Conservation (phyloP, 768 basidiomycete genomes). For the Termitomyces titanicus region DNA sequence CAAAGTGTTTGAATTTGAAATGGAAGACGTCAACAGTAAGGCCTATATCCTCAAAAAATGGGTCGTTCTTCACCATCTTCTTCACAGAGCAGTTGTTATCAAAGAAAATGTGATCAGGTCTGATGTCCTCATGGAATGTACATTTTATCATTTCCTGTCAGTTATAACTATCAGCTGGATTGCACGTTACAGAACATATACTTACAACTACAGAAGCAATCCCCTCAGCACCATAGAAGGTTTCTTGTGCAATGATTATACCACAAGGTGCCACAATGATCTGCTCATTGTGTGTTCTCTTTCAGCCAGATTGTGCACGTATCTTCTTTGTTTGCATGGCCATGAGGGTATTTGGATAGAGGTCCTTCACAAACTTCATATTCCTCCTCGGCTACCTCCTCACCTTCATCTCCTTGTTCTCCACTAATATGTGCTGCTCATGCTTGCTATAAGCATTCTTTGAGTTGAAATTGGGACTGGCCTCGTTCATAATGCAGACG, state of each 20-base stretch:
- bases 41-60: slow-evolving; percentile 14
- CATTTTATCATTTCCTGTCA: not conserved
- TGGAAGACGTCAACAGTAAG: slow-evolving; percentile 35
- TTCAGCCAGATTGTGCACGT: slow-evolving; percentile 22
- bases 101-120: slow-evolving; percentile 17
- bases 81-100: slow-evolving; percentile 24
- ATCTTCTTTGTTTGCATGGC: slow-evolving; percentile 17
- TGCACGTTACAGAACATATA: slow-evolving; percentile 1
- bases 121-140: not conserved
- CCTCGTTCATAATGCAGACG: slow-evolving; percentile 8
- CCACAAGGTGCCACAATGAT: slow-evolving; percentile 30
- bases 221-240: slow-evolving; percentile 29
- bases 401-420: no score
- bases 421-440: slow-evolving; percentile 10
- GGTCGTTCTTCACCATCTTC: slow-evolving; percentile 1
- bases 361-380: slow-evolving; percentile 14
- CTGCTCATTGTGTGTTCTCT: slow-evolving; percentile 31
- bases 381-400: not conserved
- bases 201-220: not conserved
- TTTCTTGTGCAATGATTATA: slow-evolving; percentile 25
- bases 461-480: slow-evolving; percentile 24
- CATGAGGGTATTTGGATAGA: slow-evolving; percentile 12
- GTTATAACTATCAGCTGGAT: no score
- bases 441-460: slow-evolving; percentile 16
- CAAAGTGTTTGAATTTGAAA: slow-evolving; percentile 30